Conservation (phyloP, 768 basidiomycete species). For the Lanmaoa rubissima region DNA sequence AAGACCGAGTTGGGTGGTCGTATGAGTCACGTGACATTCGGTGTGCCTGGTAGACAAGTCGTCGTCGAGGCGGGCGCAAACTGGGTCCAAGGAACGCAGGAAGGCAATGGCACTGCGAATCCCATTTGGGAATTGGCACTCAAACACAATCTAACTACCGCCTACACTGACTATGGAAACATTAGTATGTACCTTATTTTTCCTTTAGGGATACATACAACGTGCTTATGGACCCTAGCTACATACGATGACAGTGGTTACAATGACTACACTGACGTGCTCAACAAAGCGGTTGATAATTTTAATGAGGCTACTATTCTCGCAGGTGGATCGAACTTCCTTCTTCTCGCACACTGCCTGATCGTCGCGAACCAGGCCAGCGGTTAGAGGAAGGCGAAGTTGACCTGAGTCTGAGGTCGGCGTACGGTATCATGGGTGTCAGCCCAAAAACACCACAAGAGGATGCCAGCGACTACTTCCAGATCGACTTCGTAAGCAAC, state of each 20-base stretch:
- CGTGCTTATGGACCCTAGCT: slow-evolving; percentile 30
- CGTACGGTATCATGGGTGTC: slow-evolving; percentile 50
- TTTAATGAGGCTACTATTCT: slow-evolving; percentile 41
- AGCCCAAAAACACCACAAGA: slow-evolving; percentile 46
- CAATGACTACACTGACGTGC: slow-evolving; percentile 46
- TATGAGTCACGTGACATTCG: slow-evolving; percentile 49
- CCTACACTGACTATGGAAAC: slow-evolving; percentile 43
- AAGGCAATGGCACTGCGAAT: slow-evolving; percentile 49
- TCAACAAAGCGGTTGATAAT: slow-evolving; percentile 40
- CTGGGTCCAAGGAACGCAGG: slow-evolving; percentile 58
- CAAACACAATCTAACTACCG: slow-evolving; percentile 52
- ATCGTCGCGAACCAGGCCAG: slow-evolving; percentile 8
- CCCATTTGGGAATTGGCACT: slow-evolving; percentile 58
- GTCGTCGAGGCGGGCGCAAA: slow-evolving; percentile 59
- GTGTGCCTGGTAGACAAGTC: slow-evolving; percentile 33
- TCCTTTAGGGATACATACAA: not conserved
- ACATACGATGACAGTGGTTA: slow-evolving; percentile 54
- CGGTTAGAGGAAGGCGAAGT: slow-evolving; percentile 34
- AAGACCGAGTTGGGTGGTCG: slow-evolving; percentile 60
- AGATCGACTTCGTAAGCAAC: slow-evolving; percentile 39
- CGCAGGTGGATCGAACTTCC: slow-evolving; percentile 38
- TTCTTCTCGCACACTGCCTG: slow-evolving; percentile 38
- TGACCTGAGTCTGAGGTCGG: slow-evolving; percentile 53
- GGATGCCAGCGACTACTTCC: slow-evolving; percentile 56
- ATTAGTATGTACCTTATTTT: slow-evolving; percentile 37